phyloP scores from a whole-genome alignment of 75 land plant genomes.

The Cunninghamia lanceolata region DNA sequence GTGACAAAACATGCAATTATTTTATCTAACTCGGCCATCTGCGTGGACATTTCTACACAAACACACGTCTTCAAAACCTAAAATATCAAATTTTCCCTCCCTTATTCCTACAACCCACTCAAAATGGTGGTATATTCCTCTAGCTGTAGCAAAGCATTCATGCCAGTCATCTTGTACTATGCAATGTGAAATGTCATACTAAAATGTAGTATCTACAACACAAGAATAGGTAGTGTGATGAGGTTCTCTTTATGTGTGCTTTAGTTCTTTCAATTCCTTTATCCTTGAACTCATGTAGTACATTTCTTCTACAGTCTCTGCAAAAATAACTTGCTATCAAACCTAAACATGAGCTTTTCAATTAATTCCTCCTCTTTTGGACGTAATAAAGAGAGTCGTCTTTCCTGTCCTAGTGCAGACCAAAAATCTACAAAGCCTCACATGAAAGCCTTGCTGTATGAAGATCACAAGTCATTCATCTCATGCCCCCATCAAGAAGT shows the following conservation, averaged over 20 bases:
- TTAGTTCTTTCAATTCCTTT: slow-evolving; percentile 89
- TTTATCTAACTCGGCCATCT: slow-evolving; percentile 64
- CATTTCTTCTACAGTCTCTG: slow-evolving; percentile 97
- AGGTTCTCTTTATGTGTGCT: slow-evolving; percentile 82
- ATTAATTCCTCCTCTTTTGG: slow-evolving; percentile 99
- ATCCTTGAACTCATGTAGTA: slow-evolving; percentile 96
- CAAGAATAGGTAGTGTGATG: slow-evolving; percentile 91
- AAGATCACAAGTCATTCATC: slow-evolving; percentile 95
- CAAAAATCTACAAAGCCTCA: slow-evolving; percentile 95
- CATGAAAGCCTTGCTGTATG: slow-evolving; percentile 98
- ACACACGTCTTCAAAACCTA: slow-evolving; percentile 95
- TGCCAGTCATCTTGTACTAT: slow-evolving; percentile 88
- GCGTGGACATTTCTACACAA: slow-evolving; percentile 59
- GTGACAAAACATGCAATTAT: slow-evolving; percentile 73
- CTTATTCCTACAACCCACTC: slow-evolving; percentile 95
- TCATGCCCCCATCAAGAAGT: slow-evolving; percentile 85
- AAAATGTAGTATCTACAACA: slow-evolving; percentile 92
- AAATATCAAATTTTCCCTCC: slow-evolving; percentile 88
- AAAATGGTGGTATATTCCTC: slow-evolving; percentile 81
- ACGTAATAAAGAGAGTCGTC: slow-evolving; percentile 72
- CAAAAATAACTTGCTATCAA: slow-evolving; percentile 81
- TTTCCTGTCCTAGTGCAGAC: slow-evolving; percentile 99
- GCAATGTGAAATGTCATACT: slow-evolving; percentile 85
- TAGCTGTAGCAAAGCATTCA: slow-evolving; percentile 71
- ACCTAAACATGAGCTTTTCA: slow-evolving; percentile 98